Conservation (phyloP, 257 asterid genomes). For the Jaltomata sinuosa region DNA sequence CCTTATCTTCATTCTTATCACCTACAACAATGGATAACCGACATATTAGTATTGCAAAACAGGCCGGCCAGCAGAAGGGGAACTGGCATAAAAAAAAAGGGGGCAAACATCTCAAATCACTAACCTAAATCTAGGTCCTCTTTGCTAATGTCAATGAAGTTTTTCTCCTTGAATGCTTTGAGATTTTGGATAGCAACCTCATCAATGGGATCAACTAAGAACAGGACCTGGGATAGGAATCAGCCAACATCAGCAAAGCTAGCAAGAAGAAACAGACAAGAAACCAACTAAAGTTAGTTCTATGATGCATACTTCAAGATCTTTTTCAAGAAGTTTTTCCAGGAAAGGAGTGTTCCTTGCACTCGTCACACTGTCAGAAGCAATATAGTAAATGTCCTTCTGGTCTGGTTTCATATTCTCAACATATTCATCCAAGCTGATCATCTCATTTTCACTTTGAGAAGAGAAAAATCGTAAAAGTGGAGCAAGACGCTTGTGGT, state of each 20-base stretch:
- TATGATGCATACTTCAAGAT: constrained; percentile 57
- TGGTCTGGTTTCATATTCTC: constrained; percentile 91
- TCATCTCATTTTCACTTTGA: constrained; percentile 67
- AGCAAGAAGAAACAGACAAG: neutral
- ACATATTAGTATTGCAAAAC: neutral
- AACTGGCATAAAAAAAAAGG: neutral
- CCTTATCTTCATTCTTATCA: constrained; percentile 80
- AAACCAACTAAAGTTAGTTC: constrained; percentile 3
- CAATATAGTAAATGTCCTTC: constrained; percentile 80
- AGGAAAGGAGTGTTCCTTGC: constrained; percentile 93
- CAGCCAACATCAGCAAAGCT: neutral
- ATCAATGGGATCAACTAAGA: constrained; percentile 90
- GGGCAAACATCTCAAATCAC: constrained; percentile 11
- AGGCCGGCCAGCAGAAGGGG: neutral
- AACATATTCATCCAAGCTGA: constrained; percentile 92
- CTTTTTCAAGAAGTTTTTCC: constrained; percentile 86
- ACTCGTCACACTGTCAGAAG: constrained; percentile 81
- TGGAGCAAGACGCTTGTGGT: constrained; percentile 96
- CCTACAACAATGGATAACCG: constrained; percentile 35
- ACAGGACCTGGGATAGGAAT: constrained; percentile 53
- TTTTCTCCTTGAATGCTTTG: constrained; percentile 78
- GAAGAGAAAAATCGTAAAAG: constrained; percentile 83
- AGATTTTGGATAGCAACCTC: constrained; percentile 90
- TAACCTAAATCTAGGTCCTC: constrained; percentile 95
- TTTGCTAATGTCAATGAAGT: constrained; percentile 86